These are phyloP conservation scores for Wickerhamomyces bisporus DNA, from an alignment of 805 yeast genomes.

Conservation along the genomic window DNA sequence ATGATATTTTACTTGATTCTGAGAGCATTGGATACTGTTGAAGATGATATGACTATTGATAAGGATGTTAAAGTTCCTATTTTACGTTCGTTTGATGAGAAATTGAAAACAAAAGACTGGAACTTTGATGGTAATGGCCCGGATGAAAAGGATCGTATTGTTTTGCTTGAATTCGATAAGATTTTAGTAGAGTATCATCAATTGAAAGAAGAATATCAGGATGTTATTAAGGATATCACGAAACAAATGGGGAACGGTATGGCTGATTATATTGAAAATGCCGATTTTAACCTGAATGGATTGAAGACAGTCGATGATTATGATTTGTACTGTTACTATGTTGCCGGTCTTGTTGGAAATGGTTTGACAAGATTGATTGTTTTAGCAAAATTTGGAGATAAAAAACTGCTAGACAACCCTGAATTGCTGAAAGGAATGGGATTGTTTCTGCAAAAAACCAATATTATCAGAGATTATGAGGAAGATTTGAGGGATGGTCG, in stretches of 20 bases:
- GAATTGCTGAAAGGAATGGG: constrained; percentile 84
- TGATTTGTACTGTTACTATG: constrained; percentile 91
- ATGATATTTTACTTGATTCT: constrained; percentile 81
- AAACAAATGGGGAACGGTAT: constrained; percentile 92
- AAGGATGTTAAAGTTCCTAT: constrained; percentile 69
- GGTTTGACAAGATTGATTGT: constrained; percentile 84
- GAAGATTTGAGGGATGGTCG: constrained; percentile 92
- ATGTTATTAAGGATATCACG: constrained; percentile 72
- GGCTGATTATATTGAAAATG: constrained; percentile 87
- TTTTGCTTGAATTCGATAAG: constrained; percentile 71
- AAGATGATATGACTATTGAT: constrained; percentile 89
- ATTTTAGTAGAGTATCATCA: constrained; percentile 68
- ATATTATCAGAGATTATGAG: constrained; percentile 89
- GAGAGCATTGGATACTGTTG: constrained; percentile 92
- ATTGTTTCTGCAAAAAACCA: constrained; percentile 88
- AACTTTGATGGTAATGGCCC: constrained; percentile 71
- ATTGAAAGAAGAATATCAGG: constrained; percentile 72
- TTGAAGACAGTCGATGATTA: constrained; percentile 75
- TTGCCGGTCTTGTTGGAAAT: constrained; percentile 97
- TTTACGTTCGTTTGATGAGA: constrained; percentile 60
- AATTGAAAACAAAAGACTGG: constrained; percentile 68
- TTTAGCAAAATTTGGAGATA: constrained; percentile 64
- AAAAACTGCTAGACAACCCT: constrained; percentile 46
- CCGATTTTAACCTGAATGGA: constrained; percentile 74
- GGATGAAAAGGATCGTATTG: constrained; percentile 75